Evolutionary conservation across 495 filamentous ascomycete species (phyloP), one percentile per base, ranked within the genome.

Genomic region (Penicillium roqueforti): DNA sequence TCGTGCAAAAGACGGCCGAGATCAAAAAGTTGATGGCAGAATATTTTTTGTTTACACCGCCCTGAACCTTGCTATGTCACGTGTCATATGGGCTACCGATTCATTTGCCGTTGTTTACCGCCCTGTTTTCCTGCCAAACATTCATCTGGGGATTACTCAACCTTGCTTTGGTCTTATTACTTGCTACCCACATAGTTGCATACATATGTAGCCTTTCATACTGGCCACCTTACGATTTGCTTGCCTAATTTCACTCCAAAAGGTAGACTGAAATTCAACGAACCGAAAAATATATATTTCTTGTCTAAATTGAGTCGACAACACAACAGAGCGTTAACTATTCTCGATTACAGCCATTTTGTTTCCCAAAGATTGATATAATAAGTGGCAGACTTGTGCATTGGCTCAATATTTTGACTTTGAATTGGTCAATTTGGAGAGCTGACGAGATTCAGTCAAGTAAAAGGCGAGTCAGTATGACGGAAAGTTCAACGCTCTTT

Each of bases 11-110:
- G 6, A 29, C n/a, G 42, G 34, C 34, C 20, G 43, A 41, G 45
- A 55, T 48, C 53, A 59, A 68, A 72, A 73, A 68, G 57, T 65
- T 66, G 45, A 46, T 59, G 73, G 71, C 71, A 74, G 73, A 76
- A 72, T 76, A 68, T 61, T 70, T 71, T 72, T 72, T 62, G 48
- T 49, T 52, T 28, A 49, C 53, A 73, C 71, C 73, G 73, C 71
- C 65, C 59, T 59, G 9, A 8, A 3, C 4, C 31, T 40, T 32
- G 45, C 7, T 1, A 31, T 13, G 26, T 64, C 69, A 70, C 67
- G 68, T 72, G 68, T 7, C 9, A 22, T 22, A 14, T 40, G 11
- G 45, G 29, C 23, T 36, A 3, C 11, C 5, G 5, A 4, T 22
- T 19, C 14, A 44, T 44, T 9, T 52, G 50, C 50, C 28, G 13